phyloP scores from a whole-genome alignment of 768 basidiomycete genomes.

The Rhodotorula kratochvilovae region DNA sequence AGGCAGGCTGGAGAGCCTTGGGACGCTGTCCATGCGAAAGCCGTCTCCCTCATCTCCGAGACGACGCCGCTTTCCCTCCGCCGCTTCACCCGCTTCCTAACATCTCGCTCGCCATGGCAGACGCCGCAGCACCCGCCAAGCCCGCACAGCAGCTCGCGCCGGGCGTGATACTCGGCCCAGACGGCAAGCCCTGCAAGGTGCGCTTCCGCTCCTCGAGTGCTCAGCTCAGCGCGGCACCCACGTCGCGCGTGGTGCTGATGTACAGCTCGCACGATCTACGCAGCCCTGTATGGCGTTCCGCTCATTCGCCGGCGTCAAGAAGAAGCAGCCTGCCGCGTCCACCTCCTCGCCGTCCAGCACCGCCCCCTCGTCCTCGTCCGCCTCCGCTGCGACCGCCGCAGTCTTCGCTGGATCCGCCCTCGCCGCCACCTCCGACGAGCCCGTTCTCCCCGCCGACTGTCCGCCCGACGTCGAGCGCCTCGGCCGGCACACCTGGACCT shows the following conservation, averaged over 20 bases:
- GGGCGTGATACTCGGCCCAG: constrained; percentile 71
- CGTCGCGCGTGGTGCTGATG: background rate
- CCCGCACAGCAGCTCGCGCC: constrained; percentile 4
- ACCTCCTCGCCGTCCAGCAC: background rate
- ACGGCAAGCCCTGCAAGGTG: constrained; percentile 92
- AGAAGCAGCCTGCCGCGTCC: constrained; percentile 24
- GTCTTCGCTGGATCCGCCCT: constrained; percentile 40
- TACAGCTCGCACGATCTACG: constrained; percentile 6
- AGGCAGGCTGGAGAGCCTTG: too few relatives aligned
- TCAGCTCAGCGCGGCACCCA: background rate
- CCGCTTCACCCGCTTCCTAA: too few relatives aligned
- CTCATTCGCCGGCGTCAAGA: constrained; percentile 57
- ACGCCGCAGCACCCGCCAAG: background rate
- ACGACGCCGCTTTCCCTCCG: too few relatives aligned
- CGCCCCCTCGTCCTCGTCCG: constrained; percentile 42
- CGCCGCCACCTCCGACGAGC: constrained; percentile 16
- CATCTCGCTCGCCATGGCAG: background rate
- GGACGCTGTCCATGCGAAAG: too few relatives aligned
- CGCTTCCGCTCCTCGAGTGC: constrained; percentile 48
- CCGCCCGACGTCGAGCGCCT: constrained; percentile 86
- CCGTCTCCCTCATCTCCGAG: too few relatives aligned
- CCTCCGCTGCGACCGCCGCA: background rate
- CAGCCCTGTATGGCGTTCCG: constrained; percentile 61
- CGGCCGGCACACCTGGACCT: constrained; percentile 91
- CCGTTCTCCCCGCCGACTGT: constrained; percentile 54